Evolutionary conservation across 2,329 filamentous ascomycete genomes (phyloP), one percentile per base, ranked within the genome.

Genomic region (Exophiala bonariae): DNA sequence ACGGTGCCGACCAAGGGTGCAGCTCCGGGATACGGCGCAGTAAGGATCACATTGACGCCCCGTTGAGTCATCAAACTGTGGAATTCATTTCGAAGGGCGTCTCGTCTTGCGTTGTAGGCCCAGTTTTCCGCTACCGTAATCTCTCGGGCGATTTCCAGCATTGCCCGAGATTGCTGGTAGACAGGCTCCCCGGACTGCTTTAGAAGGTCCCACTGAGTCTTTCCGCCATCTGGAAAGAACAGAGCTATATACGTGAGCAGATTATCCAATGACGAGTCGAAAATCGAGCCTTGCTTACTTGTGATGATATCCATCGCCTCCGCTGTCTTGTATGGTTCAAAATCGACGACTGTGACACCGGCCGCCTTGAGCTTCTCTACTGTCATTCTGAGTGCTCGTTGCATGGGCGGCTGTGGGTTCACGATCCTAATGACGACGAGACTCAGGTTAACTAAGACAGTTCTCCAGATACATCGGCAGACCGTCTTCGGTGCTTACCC

Each of bases 141-240:
- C n/a, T 31, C 28, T n/a, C 9, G n/a, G 28, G 28, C 28, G 28
- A 9, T 9, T 31, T 31, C 28, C 28, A 31, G 28, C 28, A 9
- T n/a, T 31, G 28, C 9, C 28, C 28, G 28, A n/a, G n/a, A n/a
- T n/a, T n/a, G n/a, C n/a, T n/a, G n/a, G n/a, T n/a, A n/a, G 9
- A 9, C 9, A 9, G 28, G 28, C 28, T 31, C 28, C n/a, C 28
- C 28, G n/a, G 28, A 9, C 28, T 31, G 9, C n/a, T 31, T 9
- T 9, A 31, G 28, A 31, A 31, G 9, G 4, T 40, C 14, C 5
- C 37, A n/a, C 3, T 22, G 18, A n/a, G 69, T 72, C 61, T 89
- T 85, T 0, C 85, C 86, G 9, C 86, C 85, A 60, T 89, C 85
- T 38, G 89, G 83, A 22, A 84, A 70, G 61, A 89, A 63, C 56